Base-by-base conservation (phyloP, 257 asterid genomes). In the Salvia hispanica region DNA sequence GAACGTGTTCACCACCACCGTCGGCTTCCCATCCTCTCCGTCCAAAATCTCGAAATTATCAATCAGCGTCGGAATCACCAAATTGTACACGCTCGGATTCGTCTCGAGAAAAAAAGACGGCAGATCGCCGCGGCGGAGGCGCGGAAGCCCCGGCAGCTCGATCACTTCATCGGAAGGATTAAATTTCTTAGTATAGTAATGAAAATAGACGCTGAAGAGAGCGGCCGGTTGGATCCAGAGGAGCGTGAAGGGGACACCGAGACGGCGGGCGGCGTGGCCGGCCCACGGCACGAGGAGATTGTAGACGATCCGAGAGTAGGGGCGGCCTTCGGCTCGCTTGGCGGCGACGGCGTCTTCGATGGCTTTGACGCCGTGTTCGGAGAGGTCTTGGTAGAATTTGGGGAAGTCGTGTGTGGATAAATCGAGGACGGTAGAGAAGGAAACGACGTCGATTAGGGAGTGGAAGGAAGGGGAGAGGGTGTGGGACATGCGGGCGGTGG, bases 161-260 rank as follows among this genome's bases (percentile, higher is more conserved):
- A 68, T 18, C 0, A n/a, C 9, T 3, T 25, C 53, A 1, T 56
- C 54, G 7, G 56, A 8, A 1, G n/a, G 7, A 9, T 59, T 45
- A 1, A 70, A 37, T 0, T 7, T 37, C 1, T 60, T 37, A 3
- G 37, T 59, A 43, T 69, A 72, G 5, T 60, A 65, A 44, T 72
- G 67, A 4, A 45, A 76, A n/a, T 72, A 79, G n/a, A 79, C 28
- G 6, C 53, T 69, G 51, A 79, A 76, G 0, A 65, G 25, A 5
- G 66, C 52, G 14, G 84, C 79, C 1, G 84, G 79, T 28, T 79
- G 84, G 52, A 72, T 76, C 84, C 84, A 79, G 40, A 79, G 66
- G 4, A 79, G 74, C 9, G 79, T 76, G 34, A 40, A n/a, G n/a
- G 79, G 84, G 1, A 71, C 34, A 2, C 21, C 48, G 34, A 69